Evolutionary conservation across 2,329 filamentous ascomycete genomes (phyloP).

Genomic region (Periconia sp.): DNA sequence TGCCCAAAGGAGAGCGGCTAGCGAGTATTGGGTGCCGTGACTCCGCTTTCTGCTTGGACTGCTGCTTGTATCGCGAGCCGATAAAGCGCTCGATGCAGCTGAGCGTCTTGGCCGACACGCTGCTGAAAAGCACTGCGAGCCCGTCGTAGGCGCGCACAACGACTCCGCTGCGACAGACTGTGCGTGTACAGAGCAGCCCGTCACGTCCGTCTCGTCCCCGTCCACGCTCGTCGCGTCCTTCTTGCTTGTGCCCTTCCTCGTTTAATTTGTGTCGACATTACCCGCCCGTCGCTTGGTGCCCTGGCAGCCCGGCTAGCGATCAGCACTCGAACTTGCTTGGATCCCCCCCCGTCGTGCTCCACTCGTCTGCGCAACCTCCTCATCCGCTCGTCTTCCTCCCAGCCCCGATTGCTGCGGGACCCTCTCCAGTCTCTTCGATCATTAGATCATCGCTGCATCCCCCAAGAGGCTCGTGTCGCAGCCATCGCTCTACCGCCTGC

Average conservation of each 20-base stretch:
- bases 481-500: not conserved
- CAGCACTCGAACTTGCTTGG: too few relatives aligned
- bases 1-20: slow-evolving; percentile 21
- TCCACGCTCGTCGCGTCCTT: not conserved
- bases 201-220: not conserved
- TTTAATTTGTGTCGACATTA: too few relatives aligned
- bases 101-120: not conserved
- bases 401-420: not conserved
- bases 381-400: slow-evolving; percentile 1
- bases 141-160: too few relatives aligned
- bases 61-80: too few relatives aligned
- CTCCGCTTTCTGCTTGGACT: slow-evolving; percentile 22
- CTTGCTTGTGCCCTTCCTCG: not conserved
- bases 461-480: not conserved
- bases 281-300: too few relatives aligned
- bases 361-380: slow-evolving; percentile 28
- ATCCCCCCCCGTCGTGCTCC: slow-evolving; percentile 13
- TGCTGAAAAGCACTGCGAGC: slow-evolving; percentile 1
- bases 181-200: too few relatives aligned
- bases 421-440: too few relatives aligned
- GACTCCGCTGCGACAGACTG: slow-evolving; percentile 15
- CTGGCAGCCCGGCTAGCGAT: not conserved
- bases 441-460: slow-evolving; percentile 18
- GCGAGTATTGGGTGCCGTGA: slow-evolving; percentile 12
- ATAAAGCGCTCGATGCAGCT: slow-evolving; percentile 2